phyloP scores from a whole-genome alignment of 1,284 basidiomycete genomes.

The Leccinum subfulvum region DNA sequence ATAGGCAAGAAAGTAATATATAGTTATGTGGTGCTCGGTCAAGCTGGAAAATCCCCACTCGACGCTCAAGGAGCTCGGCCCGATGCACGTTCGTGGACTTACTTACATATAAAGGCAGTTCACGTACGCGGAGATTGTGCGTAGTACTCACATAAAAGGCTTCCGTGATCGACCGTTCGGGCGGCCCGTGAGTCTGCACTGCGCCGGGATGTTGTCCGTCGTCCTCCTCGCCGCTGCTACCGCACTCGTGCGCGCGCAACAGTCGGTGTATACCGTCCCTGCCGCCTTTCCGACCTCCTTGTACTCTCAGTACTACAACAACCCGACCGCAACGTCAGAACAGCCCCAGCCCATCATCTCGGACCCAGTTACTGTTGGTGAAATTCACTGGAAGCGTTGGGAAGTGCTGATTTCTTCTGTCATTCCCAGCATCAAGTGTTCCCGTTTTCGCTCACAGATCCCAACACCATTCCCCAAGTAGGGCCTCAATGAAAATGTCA shows the following conservation, averaged over 20 bases:
- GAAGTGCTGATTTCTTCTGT: not conserved
- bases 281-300: slow-evolving; percentile 65
- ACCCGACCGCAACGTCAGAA: slow-evolving; percentile 63
- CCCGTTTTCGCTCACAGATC: slow-evolving; percentile 58
- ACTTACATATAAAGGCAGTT: not conserved
- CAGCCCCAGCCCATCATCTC: slow-evolving; percentile 72
- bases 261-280: slow-evolving; percentile 55
- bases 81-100: slow-evolving; percentile 21
- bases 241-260: slow-evolving; percentile 15
- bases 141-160: slow-evolving; percentile 15
- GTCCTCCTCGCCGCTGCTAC: slow-evolving; percentile 12
- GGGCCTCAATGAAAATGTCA: not conserved
- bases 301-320: slow-evolving; percentile 66
- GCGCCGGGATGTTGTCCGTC: slow-evolving; percentile 11
- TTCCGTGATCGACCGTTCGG: not conserved
- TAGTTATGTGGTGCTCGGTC: not conserved
- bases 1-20: not conserved
- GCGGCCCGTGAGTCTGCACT: not conserved
- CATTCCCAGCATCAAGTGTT: slow-evolving; percentile 50
- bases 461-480: slow-evolving; percentile 52
- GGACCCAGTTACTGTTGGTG: slow-evolving; percentile 59
- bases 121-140: slow-evolving; percentile 8
- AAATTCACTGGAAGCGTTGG: not conserved
- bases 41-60: not conserved
- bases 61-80: not conserved